Conservation (phyloP, 306 rosid species). For the Prunus kanzakura region DNA sequence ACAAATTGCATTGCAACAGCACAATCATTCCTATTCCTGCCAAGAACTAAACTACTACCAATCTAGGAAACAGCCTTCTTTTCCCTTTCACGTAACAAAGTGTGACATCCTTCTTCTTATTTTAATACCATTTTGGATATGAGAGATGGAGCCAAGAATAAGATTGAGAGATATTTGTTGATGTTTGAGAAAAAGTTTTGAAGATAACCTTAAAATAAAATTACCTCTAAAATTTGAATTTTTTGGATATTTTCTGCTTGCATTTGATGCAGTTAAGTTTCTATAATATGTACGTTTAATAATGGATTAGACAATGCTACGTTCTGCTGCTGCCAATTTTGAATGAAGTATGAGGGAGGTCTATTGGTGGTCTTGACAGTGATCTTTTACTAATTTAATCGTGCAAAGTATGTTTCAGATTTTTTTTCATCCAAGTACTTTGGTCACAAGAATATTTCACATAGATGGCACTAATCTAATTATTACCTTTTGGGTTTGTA, state of each 20-base stretch:
- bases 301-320: neutral
- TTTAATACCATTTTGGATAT: neutral
- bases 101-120: too few relatives aligned
- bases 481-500: constrained; percentile 19
- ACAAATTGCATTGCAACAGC: too few relatives aligned
- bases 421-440: neutral
- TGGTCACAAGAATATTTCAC: neutral
- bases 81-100: too few relatives aligned
- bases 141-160: neutral
- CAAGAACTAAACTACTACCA: too few relatives aligned
- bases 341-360: neutral
- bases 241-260: neutral
- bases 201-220: neutral
- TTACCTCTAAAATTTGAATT: neutral
- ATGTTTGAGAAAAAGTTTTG: too few relatives aligned
- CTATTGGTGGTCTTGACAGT: neutral
- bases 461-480: constrained; percentile 5
- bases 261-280: neutral
- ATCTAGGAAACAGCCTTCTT: too few relatives aligned
- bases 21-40: too few relatives aligned
- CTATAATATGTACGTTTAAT: neutral
- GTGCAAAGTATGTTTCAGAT: neutral
- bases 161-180: neutral
- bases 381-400: neutral
- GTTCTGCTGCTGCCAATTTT: neutral